Base-by-base conservation (phyloP, 768 basidiomycete genomes). In the Coprinellus aureogranulatus region DNA sequence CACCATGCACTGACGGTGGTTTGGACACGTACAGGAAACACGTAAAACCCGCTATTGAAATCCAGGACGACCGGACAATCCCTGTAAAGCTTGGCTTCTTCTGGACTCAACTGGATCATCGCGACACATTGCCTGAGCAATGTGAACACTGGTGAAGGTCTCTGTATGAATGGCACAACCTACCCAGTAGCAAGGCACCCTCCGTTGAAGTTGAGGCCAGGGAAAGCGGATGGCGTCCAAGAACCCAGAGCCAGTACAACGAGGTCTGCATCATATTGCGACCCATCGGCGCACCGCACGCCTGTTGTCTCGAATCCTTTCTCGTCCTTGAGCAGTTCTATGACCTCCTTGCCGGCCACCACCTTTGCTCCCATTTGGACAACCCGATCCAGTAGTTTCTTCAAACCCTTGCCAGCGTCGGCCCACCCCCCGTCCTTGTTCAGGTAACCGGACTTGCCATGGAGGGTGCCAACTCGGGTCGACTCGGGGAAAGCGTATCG, bases 361-460 rank as follows among this genome's bases (percentile, higher is more conserved):
- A 96, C 71, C 23, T 72, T 77, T 1, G 86, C 92, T 0, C 87
- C 87, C 42, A 85, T 73, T 11, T 74, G 65, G n/a, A 68, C 65
- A 3, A 96, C 85, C 44, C 76, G 81, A 27, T 71, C 66, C 51
- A 87, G 79, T 57, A 90, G 71, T 10, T 79, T 66, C 2, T 70
- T 64, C 9, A 93, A 65, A 2, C 88, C 92, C 65, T 87, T 81
- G 1, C 79, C 76, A 1, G 94, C 92, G 65, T 88, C 78, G 2
- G 84, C 92, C 94, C 94, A 98, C 14, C 94, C 94, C 1, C 89
- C 84, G 37, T 90, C 86, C 8, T 73, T 74, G 64, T 94, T 96
- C 45, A 89, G 62, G 65, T 89, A 95, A 1, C 88, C 91, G 23
- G 69, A 61, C 31, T 66, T 59, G 9, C 70, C 54, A 6, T 73